phyloP scores from a whole-genome alignment of 768 basidiomycete species.

The Boletus rufocinnamomeus region DNA sequence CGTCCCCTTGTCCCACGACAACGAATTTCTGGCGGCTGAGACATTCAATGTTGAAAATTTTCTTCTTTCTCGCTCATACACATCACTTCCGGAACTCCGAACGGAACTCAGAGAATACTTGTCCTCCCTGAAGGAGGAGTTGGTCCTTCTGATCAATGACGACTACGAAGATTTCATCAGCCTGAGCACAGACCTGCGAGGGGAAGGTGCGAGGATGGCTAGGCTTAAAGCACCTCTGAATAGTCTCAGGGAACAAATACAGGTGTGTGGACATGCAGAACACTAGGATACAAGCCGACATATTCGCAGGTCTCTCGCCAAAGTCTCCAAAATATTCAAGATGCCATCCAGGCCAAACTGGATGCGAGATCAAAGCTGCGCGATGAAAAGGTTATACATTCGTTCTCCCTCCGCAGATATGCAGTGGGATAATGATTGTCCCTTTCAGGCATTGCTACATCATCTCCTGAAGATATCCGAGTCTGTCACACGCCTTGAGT shows the following conservation, averaged over 20 bases:
- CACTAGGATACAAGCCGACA: neutral
- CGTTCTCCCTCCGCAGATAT: neutral
- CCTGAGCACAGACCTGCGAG: slow-evolving; percentile 87
- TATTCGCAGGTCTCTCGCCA: slow-evolving; percentile 52
- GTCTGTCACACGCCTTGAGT: slow-evolving; percentile 85
- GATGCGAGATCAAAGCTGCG: slow-evolving; percentile 71
- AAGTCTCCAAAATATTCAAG: slow-evolving; percentile 67
- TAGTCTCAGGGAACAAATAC: slow-evolving; percentile 62
- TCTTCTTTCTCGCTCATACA: slow-evolving; percentile 81
- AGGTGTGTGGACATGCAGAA: slow-evolving; percentile 44
- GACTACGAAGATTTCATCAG: slow-evolving; percentile 99
- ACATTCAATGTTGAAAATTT: slow-evolving; percentile 85
- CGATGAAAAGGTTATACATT: slow-evolving; percentile 69
- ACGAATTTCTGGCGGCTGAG: slow-evolving; percentile 67
- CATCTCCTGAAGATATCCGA: slow-evolving; percentile 92
- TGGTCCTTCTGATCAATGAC: slow-evolving; percentile 94
- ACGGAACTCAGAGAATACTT: slow-evolving; percentile 86
- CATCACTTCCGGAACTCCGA: slow-evolving; percentile 85
- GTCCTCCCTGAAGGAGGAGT: slow-evolving; percentile 82
- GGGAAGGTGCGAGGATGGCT: slow-evolving; percentile 74
- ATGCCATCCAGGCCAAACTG: slow-evolving; percentile 76
- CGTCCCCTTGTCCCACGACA: slow-evolving; percentile 76
- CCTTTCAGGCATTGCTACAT: slow-evolving; percentile 72
- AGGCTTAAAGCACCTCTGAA: slow-evolving; percentile 68
- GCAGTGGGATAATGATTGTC: slow-evolving; percentile 3